These are phyloP conservation scores for Cutaneotrichosporon cyanovorans DNA, from an alignment of 1,284 basidiomycete species.

Conservation along the genomic window DNA sequence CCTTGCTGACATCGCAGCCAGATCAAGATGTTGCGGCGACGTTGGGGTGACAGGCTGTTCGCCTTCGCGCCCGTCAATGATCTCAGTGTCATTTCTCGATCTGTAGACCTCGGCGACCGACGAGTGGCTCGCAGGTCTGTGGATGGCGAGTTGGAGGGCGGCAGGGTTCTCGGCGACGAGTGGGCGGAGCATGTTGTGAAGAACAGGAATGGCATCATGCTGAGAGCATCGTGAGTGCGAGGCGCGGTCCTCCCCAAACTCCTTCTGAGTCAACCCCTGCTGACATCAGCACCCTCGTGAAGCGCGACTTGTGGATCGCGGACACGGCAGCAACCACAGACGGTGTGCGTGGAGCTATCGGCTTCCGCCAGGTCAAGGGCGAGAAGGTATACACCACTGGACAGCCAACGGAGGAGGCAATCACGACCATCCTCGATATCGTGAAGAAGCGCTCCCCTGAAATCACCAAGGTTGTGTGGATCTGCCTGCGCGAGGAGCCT, in stretches of 20 bases:
- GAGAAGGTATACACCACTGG: constrained; percentile 79
- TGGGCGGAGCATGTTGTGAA: constrained; percentile 89
- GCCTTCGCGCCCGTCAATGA: constrained; percentile 85
- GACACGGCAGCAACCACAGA: constrained; percentile 57
- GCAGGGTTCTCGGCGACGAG: constrained; percentile 82
- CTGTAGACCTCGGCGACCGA: constrained; percentile 30
- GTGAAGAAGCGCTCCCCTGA: constrained; percentile 59
- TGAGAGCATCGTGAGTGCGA: constrained; percentile 65
- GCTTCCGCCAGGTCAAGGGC: constrained; percentile 78
- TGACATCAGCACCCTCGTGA: constrained; percentile 43
- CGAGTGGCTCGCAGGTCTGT: constrained; percentile 7
- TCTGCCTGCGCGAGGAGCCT: constrained; percentile 88
- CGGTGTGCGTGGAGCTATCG: constrained; percentile 81
- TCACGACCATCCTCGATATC: constrained; percentile 71
- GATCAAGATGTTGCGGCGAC: constrained; percentile 71
- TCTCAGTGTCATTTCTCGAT: constrained; percentile 51
- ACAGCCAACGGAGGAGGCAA: constrained; percentile 86
- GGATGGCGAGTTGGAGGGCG: constrained; percentile 69
- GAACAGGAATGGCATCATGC: constrained; percentile 87
- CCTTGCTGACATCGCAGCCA: constrained; percentile 56
- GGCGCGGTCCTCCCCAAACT: neutral
- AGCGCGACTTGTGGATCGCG: constrained; percentile 82
- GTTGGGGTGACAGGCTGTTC: constrained; percentile 67
- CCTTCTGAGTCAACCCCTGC: too few relatives aligned
- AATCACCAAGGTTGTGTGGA: constrained; percentile 70